Evolutionary conservation across 2,329 filamentous ascomycete genomes (phyloP).

Genomic region (Stemphylium lycopersici): DNA sequence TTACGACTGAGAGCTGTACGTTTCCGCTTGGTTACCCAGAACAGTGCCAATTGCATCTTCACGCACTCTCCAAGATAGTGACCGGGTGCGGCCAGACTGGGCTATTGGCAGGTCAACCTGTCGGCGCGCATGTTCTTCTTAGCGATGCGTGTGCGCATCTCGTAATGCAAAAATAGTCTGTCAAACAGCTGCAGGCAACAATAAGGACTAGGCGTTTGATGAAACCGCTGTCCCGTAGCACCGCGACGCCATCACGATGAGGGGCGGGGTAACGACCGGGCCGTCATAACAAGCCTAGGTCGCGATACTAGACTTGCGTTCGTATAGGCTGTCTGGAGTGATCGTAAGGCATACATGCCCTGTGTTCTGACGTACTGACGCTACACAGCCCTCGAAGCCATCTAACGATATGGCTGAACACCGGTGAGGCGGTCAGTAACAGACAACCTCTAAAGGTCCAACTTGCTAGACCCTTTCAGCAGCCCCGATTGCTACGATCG

Average conservation of each 20-base stretch:
- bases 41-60: slow-evolving; percentile 18
- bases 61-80: slow-evolving; percentile 20
- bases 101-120: slow-evolving; percentile 15
- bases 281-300: not conserved
- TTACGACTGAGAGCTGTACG: slow-evolving; percentile 15
- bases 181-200: slow-evolving; percentile 22
- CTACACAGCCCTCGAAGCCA: slow-evolving; percentile 27
- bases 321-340: slow-evolving; percentile 32
- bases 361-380: slow-evolving; percentile 29
- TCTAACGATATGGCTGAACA: slow-evolving; percentile 25
- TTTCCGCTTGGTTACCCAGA: slow-evolving; percentile 14
- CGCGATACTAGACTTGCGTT: slow-evolving; percentile 6
- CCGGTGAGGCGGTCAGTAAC: slow-evolving; percentile 36
- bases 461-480: slow-evolving; percentile 16
- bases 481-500: slow-evolving; percentile 13
- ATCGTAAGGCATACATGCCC: slow-evolving; percentile 24
- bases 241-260: slow-evolving; percentile 7
- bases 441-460: slow-evolving; percentile 11
- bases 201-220: slow-evolving; percentile 20
- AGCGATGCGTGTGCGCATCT: slow-evolving; percentile 35
- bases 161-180: slow-evolving; percentile 37
- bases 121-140: slow-evolving; percentile 24
- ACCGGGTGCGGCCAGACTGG: slow-evolving; percentile 15
- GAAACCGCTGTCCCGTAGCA: slow-evolving; percentile 25
- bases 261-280: not conserved